Percentiles rank a stretch among this genome's conserved stretches.
These are phyloP conservation scores for Dunaliella sp. DNA, from an alignment of 139 green algal genomes.

Conservation along the genomic window DNA sequence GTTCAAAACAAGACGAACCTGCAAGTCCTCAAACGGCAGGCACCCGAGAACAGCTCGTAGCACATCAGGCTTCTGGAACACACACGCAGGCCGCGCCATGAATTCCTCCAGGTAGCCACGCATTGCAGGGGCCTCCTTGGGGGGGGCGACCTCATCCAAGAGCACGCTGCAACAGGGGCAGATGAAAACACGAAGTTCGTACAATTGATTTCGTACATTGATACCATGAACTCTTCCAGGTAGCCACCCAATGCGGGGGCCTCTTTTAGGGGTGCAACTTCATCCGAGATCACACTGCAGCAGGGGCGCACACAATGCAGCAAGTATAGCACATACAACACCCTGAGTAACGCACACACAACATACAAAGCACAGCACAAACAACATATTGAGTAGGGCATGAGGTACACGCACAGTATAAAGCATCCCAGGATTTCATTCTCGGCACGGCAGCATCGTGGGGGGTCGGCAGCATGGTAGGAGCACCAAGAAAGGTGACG, in stretches of 20 bases:
- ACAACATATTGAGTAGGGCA: too few relatives aligned
- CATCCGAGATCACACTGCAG: not conserved
- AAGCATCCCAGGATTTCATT: too few relatives aligned
- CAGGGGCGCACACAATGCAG: too few relatives aligned
- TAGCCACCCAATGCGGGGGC: not conserved
- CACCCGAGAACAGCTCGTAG: conserved; percentile 49
- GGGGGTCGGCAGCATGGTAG: too few relatives aligned
- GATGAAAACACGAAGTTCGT: not conserved
- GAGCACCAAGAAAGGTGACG: too few relatives aligned
- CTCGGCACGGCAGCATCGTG: too few relatives aligned
- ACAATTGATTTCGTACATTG: too few relatives aligned
- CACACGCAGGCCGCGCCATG: conserved; percentile 37
- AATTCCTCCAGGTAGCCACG: conserved; percentile 42
- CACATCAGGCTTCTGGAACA: conserved; percentile 45
- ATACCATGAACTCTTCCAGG: conserved; percentile 3
- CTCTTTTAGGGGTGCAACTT: too few relatives aligned
- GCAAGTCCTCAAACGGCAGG: conserved; percentile 44
- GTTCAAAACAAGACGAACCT: not conserved
- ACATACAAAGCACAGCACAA: too few relatives aligned
- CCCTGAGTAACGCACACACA: too few relatives aligned
- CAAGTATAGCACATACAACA: too few relatives aligned
- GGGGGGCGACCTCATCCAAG: conserved; percentile 15
- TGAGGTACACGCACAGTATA: too few relatives aligned
- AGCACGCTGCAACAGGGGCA: conserved; percentile 3
- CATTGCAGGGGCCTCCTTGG: conserved; percentile 18